Base-by-base conservation (phyloP, 768 basidiomycete species). In the Holtermanniella nyarrowii region DNA sequence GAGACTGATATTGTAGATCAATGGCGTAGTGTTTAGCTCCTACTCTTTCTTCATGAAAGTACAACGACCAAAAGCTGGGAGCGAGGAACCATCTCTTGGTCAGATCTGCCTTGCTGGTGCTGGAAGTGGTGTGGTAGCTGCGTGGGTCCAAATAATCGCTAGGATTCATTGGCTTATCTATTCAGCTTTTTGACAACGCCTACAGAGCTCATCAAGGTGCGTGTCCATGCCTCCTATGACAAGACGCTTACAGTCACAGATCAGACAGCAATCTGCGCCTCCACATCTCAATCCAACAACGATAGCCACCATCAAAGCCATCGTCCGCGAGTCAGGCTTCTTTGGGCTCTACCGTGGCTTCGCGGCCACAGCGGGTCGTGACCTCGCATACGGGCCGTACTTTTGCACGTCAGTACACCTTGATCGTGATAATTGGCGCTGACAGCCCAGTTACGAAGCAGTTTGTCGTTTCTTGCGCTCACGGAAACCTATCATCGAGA, bases 201-300 rank as follows among this genome's bases (percentile, higher is more conserved):
- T 0, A 85, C 82, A 5, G 90, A 93, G 57, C 77, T 90, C 1
- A 76, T 93, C 73, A 93, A 93, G 76, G 87, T 90, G 66, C 78
- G 83, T 26, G 58, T 78, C 49, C 67, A 80, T 44, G 49, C 47
- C 40, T 43, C 57, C 25, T 41, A 21, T 22, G 41, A 50, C 48
- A 5, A 14, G 21, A 12, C 16, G 20, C 37, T 16, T 16, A 26
- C 42, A 21, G 11, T 10, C 74, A 77, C 5, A 79, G 79, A 69
- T 71, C 26, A 59, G 66, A 7, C 66, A 71, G 57, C 72, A 73
- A 56, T 69, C 70, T 22, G 62, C 67, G 10, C 61, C 68, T 1
- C 54, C 63, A 2, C 58, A 69, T 31, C 51, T 65, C 11, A 54
- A 67, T 18, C 69, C 65, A 2, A 64, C 70, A 20, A 77, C 80